phyloP scores from a whole-genome alignment of 441 rosid genomes.

The Populus hybrid region DNA sequence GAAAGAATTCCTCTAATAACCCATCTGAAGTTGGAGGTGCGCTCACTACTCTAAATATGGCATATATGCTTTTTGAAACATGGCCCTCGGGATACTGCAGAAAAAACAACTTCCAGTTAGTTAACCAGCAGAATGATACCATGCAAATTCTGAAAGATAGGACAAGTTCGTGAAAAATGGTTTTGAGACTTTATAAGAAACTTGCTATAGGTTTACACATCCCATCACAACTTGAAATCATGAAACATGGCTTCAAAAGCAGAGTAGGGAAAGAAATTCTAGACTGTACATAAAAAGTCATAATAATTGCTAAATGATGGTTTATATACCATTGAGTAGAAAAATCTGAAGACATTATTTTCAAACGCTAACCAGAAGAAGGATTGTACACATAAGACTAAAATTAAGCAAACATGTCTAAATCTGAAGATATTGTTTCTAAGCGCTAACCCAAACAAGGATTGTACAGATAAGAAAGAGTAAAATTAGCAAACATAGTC shows the following conservation, averaged over 20 bases:
- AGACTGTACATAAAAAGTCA: not conserved
- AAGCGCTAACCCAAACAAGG: not conserved
- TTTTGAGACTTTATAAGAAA: constrained; percentile 3
- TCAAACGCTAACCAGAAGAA: not conserved
- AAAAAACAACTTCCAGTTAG: not conserved
- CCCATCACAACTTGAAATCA: not conserved
- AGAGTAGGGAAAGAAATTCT: not conserved
- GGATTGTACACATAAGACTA: not conserved
- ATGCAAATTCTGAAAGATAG: constrained; percentile 14
- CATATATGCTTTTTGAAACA: constrained; percentile 92
- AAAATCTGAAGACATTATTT: not conserved
- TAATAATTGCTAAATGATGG: not conserved
- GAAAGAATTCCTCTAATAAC: constrained; percentile 62
- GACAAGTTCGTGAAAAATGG: constrained; percentile 1
- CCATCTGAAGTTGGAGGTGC: constrained; percentile 39
- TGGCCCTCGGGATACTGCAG: constrained; percentile 97
- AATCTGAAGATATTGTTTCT: not conserved
- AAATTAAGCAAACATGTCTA: not conserved
- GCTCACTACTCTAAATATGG: constrained; percentile 54
- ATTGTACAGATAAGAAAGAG: not conserved
- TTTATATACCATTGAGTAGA: not conserved
- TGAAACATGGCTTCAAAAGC: not conserved
- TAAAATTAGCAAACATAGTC: not conserved
- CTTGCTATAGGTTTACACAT: not conserved
- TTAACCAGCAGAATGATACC: not conserved